Evolutionary conservation across 805 yeast genomes (phyloP).

Genomic region (Lachancea waltii): DNA sequence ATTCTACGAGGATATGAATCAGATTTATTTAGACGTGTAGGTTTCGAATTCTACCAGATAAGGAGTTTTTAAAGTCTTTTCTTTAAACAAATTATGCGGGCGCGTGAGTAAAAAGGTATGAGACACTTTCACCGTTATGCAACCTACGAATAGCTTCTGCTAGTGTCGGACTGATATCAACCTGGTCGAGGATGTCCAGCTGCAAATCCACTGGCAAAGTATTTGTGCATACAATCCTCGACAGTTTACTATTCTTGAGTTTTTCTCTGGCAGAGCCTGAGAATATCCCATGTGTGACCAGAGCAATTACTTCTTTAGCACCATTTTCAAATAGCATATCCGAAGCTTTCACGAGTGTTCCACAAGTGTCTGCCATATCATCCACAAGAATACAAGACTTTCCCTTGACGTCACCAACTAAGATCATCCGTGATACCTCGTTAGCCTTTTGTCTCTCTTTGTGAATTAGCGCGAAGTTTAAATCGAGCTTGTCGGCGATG

Average conservation of each 20-base stretch:
- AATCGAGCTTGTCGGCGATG: constrained; percentile 69
- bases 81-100: too few species aligned
- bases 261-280: constrained; percentile 69
- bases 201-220: constrained; percentile 73
- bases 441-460: constrained; percentile 80
- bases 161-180: constrained; percentile 66
- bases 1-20: not conserved
- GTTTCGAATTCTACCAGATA: constrained; percentile 1
- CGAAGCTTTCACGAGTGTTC: constrained; percentile 77
- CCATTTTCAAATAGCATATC: constrained; percentile 62
- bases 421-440: constrained; percentile 77
- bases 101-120: constrained; percentile 68
- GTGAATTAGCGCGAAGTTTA: constrained; percentile 78
- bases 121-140: constrained; percentile 82
- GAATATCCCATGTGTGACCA: constrained; percentile 76
- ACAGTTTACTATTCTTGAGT: constrained; percentile 60
- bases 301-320: constrained; percentile 70
- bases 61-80: too few species aligned
- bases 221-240: constrained; percentile 70
- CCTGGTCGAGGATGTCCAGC: constrained; percentile 51
- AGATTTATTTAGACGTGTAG: constrained; percentile 1
- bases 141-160: constrained; percentile 81
- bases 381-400: constrained; percentile 74
- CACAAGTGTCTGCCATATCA: constrained; percentile 90
- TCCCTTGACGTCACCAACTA: constrained; percentile 76